phyloP scores from a whole-genome alignment of 495 filamentous ascomycete genomes.

The Neurospora sp. region DNA sequence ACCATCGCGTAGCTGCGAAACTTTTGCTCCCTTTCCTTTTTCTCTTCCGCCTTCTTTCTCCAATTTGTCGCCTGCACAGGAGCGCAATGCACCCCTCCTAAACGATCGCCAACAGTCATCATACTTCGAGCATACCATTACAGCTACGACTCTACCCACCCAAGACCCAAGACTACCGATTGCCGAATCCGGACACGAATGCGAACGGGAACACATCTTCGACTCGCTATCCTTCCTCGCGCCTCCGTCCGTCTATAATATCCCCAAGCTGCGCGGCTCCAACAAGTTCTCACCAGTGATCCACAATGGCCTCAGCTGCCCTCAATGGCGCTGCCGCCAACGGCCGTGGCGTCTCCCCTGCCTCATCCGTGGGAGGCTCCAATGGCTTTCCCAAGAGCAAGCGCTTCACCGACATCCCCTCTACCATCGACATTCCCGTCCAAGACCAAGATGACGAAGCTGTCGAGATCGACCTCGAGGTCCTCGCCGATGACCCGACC shows the following conservation, averaged over 20 bases:
- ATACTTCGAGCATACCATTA: neutral
- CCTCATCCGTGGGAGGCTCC: conserved; percentile 13
- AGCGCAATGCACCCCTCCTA: neutral
- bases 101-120: neutral
- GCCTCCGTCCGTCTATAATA: conserved; percentile 2
- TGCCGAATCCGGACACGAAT: neutral
- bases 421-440: conserved; percentile 83
- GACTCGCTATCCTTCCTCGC: neutral
- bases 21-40: neutral
- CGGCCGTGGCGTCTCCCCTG: conserved; percentile 7
- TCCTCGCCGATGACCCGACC: conserved; percentile 86
- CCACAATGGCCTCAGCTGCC: conserved; percentile 21
- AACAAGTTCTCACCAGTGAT: neutral
- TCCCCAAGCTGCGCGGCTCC: neutral
- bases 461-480: conserved; percentile 86
- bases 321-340: conserved; percentile 11
- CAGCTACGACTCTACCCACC: neutral
- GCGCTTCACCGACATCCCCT: conserved; percentile 81
- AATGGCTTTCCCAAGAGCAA: conserved; percentile 26
- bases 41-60: neutral
- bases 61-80: neutral
- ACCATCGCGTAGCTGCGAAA: neutral
- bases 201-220: neutral
- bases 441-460: conserved; percentile 68
- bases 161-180: neutral